A percentile compares a stretch with the other conserved stretches of the same genome.
Conservation (phyloP, 257 asterid species). For the Rubia yunnanensis region DNA sequence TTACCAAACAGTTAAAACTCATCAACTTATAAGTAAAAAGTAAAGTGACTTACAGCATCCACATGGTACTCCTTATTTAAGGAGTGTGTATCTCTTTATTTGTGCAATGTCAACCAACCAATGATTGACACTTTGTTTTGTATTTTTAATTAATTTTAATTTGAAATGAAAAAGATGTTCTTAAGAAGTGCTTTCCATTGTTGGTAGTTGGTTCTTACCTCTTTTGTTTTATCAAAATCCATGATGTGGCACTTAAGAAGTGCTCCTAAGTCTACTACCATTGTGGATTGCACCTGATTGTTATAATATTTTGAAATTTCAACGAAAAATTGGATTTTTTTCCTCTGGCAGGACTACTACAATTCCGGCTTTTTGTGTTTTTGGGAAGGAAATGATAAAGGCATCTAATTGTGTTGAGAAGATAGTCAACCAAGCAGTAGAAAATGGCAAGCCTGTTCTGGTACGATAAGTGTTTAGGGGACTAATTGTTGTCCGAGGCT, state of each 20-base stretch:
- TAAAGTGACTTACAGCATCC: neutral
- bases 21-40: neutral
- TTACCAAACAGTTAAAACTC: neutral
- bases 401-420: constrained; percentile 42
- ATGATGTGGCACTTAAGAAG: no score
- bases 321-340: neutral
- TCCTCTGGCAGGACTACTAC: constrained; percentile 58
- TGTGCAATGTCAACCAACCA: no score
- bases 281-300: no score
- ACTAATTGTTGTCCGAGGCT: neutral
- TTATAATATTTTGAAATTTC: neutral
- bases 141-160: no score
- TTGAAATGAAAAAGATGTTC: no score
- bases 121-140: no score
- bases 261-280: no score
- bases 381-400: constrained; percentile 61
- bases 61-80: no score
- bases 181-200: no score
- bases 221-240: no score
- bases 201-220: no score
- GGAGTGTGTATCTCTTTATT: no score
- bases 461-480: constrained; percentile 20
- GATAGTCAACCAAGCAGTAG: constrained; percentile 28
- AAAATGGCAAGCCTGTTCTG: constrained; percentile 58
- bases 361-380: constrained; percentile 74